Conservation (phyloP, 768 basidiomycete genomes). For the Crucibulum laeve region DNA sequence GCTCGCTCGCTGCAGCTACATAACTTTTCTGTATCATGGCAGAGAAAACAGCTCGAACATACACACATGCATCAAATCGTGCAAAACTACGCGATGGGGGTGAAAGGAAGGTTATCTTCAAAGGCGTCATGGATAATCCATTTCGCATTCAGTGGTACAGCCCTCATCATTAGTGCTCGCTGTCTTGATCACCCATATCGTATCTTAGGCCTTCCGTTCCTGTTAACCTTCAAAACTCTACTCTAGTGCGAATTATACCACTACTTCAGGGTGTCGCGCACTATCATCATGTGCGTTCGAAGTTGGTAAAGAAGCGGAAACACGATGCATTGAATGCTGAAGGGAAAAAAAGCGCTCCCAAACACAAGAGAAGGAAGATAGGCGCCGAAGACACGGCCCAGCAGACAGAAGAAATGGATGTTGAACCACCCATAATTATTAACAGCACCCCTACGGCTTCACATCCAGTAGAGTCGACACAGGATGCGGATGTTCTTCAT, state of each 20-base stretch:
- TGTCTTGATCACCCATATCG: conserved; percentile 4
- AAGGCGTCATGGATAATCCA: conserved; percentile 68
- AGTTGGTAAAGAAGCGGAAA: conserved; percentile 36
- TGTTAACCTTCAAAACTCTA: conserved; percentile 54
- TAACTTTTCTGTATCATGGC: conserved; percentile 39
- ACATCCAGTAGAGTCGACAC: too few relatives aligned
- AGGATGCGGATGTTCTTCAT: conserved; percentile 4
- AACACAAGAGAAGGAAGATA: not conserved
- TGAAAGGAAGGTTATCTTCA: conserved; percentile 66
- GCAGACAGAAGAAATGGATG: too few relatives aligned
- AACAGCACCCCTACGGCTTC: too few relatives aligned
- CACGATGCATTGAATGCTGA: conserved; percentile 6
- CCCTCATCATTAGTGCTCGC: too few relatives aligned
- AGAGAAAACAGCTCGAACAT: conserved; percentile 43
- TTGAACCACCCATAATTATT: too few relatives aligned
- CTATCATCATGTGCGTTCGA: conserved; percentile 30
- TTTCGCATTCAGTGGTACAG: conserved; percentile 71
- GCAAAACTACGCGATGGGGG: conserved; percentile 37
- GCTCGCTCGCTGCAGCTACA: too few relatives aligned
- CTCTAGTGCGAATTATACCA: conserved; percentile 47
- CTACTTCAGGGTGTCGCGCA: conserved; percentile 46
- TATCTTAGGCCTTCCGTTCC: conserved; percentile 58
- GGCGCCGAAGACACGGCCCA: not conserved
- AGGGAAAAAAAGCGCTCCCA: conserved; percentile 5
- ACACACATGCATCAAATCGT: conserved; percentile 62